phyloP scores from a whole-genome alignment of 2,329 filamentous ascomycete genomes.

The Metarhizium rileyi region DNA sequence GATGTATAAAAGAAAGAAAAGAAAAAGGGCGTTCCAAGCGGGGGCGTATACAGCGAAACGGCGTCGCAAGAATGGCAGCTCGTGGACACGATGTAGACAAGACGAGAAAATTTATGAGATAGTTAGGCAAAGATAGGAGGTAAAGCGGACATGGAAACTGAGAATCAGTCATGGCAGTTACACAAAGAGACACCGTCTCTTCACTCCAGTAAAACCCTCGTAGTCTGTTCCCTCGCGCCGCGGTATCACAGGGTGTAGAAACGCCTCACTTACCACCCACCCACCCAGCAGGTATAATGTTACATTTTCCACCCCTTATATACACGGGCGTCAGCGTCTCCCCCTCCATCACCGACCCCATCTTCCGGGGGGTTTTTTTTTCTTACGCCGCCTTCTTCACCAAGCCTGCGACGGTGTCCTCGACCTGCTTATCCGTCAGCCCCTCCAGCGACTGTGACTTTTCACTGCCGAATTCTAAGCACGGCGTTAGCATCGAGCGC shows the following conservation, averaged over 20 bases:
- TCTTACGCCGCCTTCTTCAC: conserved; percentile 32
- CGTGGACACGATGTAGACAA: too few species aligned
- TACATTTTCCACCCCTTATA: conserved; percentile 1
- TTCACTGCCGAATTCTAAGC: conserved; percentile 45
- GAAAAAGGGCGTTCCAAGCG: too few species aligned
- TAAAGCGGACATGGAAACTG: too few species aligned
- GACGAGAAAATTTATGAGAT: too few species aligned
- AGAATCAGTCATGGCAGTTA: too few species aligned
- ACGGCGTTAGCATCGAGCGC: background rate
- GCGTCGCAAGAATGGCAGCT: too few species aligned
- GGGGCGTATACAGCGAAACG: too few species aligned
- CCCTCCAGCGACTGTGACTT: conserved; percentile 49
- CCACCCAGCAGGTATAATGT: background rate
- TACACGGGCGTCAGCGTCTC: background rate
- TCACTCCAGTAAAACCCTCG: background rate
- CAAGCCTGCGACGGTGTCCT: conserved; percentile 45
- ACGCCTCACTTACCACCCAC: background rate
- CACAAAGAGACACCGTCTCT: too few species aligned
- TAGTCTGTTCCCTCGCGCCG: background rate
- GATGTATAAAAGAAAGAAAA: too few species aligned
- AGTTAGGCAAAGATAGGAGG: too few species aligned
- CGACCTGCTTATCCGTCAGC: conserved; percentile 50
- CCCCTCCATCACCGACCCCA: background rate
- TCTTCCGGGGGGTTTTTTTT: too few species aligned
- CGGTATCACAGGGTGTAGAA: background rate